Evolutionary conservation across 345 rosid genomes (phyloP).

Genomic region (Citrus trifoliata): DNA sequence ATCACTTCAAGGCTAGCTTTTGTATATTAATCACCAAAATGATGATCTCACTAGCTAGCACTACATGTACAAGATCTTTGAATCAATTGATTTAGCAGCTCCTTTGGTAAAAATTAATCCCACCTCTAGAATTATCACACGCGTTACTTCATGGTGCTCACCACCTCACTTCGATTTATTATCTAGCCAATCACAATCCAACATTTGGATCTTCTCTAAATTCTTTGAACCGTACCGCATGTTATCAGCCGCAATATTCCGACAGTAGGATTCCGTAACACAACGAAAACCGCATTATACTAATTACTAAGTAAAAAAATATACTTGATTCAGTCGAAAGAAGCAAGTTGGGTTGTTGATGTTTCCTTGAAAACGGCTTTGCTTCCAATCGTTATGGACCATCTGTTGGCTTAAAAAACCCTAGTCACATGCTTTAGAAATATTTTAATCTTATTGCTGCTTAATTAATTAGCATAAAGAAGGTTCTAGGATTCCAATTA

Average conservation of each 20-base stretch:
- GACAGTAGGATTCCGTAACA: neutral
- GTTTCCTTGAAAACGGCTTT: slow-evolving; percentile 35
- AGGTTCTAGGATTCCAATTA: slow-evolving; percentile 50
- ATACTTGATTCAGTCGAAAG: slow-evolving; percentile 10
- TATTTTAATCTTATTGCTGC: slow-evolving; percentile 20
- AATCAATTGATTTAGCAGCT: slow-evolving; percentile 15
- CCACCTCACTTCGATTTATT: slow-evolving; percentile 9
- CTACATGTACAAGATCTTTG: slow-evolving; percentile 18
- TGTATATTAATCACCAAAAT: neutral
- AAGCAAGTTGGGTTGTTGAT: slow-evolving; percentile 38
- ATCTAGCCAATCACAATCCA: slow-evolving; percentile 4
- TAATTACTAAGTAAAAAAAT: neutral
- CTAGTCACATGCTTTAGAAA: slow-evolving; percentile 25
- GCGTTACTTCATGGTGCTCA: slow-evolving; percentile 18
- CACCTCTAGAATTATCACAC: slow-evolving; percentile 16
- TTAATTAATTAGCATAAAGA: slow-evolving; percentile 23
- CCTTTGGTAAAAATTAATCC: slow-evolving; percentile 10
- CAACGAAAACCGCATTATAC: neutral
- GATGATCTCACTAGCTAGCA: slow-evolving; percentile 30
- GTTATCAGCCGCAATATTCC: neutral
- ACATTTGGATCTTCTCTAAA: slow-evolving; percentile 13
- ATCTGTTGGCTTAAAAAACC: slow-evolving; percentile 32
- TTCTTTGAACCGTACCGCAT: neutral
- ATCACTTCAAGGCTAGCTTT: slow-evolving; percentile 6
- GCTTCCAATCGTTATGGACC: slow-evolving; percentile 22